Base-by-base conservation (phyloP, 495 filamentous ascomycete genomes). In the Aspergillus ostianus region DNA sequence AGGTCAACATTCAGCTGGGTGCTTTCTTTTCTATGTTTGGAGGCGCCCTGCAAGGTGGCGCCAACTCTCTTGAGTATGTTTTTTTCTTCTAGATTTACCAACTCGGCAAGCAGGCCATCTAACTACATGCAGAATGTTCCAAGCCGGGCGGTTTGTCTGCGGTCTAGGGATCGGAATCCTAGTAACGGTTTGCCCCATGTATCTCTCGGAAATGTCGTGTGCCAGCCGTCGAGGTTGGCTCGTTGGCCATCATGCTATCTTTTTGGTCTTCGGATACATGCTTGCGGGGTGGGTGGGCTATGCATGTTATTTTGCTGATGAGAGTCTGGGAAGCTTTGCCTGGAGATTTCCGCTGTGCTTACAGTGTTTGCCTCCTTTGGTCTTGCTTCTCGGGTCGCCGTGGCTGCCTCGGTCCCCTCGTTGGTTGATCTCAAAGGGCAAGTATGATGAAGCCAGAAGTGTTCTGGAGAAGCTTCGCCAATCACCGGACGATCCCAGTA, bases 111-210 rank as follows among this genome's bases (percentile, higher is more conserved):
- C 8, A 41, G 36, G 18, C 21, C 0, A 44, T 8, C 20, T 48
- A 9, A 54, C 6, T 36, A 17, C 12, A 26, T 3, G 12, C 64
- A 64, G 71, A 13, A 83, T 82, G 79, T 81, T 82, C 66, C 71
- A 79, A 53, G 74, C 73, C 19, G 79, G 74, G 2, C 72, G 80
- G 1, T 76, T 82, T 23, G 70, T 81, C 45, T 75, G 76, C 23
- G 79, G 80, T 18, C 66, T 77, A n/a, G 80, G 80, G 26, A 70
- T 76, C 21, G 80, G 80, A 46, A 74, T 77, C 7, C 68, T 83
- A 0, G 73, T 76, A 6, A 77, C 75, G 18, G 71, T 73, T 13
- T 75, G 77, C 47, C 80, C 80, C 1, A 80, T 82, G 74, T 78
- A 78, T 46, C 66, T 75, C 3, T 72, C 72, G 26, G 75, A 78